These are phyloP conservation scores for Globomyces pollinis-pini DNA, from an alignment of 192 early-diverging fungal genomes.

Conservation along the genomic window DNA sequence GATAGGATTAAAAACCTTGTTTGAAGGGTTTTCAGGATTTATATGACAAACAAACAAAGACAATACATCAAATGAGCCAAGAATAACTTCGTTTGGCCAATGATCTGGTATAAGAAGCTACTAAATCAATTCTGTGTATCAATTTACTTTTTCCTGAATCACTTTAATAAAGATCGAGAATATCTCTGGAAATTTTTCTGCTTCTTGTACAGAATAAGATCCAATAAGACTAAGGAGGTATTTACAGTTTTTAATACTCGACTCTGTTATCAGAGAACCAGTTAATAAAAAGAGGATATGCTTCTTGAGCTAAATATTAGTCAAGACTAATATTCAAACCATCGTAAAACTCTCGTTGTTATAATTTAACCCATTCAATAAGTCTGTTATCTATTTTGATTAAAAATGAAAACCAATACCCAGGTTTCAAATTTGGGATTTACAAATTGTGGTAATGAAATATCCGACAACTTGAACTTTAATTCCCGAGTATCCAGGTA, in stretches of 20 bases:
- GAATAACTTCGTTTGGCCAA: constrained; percentile 26
- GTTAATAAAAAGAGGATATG: constrained; percentile 57
- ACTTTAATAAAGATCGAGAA: constrained; percentile 56
- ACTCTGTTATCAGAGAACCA: constrained; percentile 57
- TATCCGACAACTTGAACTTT: no score
- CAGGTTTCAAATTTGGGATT: no score
- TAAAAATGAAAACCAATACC: no score
- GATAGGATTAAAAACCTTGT: not conserved
- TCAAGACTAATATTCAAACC: no score
- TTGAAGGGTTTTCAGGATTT: not conserved
- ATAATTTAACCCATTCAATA: no score
- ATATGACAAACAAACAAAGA: constrained; percentile 8
- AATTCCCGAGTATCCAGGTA: no score
- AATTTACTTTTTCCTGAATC: constrained; percentile 80
- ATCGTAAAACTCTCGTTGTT: no score
- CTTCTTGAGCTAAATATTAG: not conserved
- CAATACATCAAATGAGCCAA: constrained; percentile 26
- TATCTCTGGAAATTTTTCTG: constrained; percentile 62
- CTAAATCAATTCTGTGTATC: no score
- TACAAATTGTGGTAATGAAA: no score
- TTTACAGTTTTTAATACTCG: constrained; percentile 52
- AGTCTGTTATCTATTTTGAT: no score
- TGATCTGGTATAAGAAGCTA: no score
- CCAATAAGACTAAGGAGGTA: constrained; percentile 60
- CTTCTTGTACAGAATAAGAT: constrained; percentile 70